Base-by-base conservation (phyloP, 345 rosid genomes). In the Combretum micranthum region DNA sequence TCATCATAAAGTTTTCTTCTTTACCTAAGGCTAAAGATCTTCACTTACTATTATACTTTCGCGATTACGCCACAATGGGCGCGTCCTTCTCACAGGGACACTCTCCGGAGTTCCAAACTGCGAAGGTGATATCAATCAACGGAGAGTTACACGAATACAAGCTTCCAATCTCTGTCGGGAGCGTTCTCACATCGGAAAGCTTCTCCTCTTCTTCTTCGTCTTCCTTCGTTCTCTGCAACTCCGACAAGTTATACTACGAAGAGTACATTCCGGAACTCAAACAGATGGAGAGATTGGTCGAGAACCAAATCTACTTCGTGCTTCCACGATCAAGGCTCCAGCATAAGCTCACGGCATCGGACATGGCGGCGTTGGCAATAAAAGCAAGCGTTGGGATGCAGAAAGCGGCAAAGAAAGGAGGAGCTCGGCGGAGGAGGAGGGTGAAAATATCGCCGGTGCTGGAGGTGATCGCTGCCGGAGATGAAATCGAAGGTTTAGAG, bases 361-460 rank as follows among this genome's bases (percentile, higher is more conserved):
- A 71, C 22, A 75, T 75, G 73, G 76, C 75, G 6, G 56, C 64
- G 12, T 57, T 75, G 62, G 76, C 79, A 1, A 68, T 61, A 5
- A 75, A 71, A 68, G 79, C 79, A 13, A 64, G 68, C 65, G 39
- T 64, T 14, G 79, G 68, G 4, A 42, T 74, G 17, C 61, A 65
- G 56, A 60, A 42, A 32, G 50, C 60, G 7, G 3, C 39, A 13
- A 12, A 16, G 32, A 47, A 6, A 15, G 63, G 67, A 32, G 48
- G 52, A 19, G 15, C 37, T 25, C 17, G 18, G 12, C 16, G 7
- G 12, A 26, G 22, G 53, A 58, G 8, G 72, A n/a, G n/a, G n/a
- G 42, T 42, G 21, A 37, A 21, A 42, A 58, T 65, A 20, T 59
- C 63, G 23, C 69, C 69, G 16, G 42, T 53, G n/a, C 19, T 56